Evolutionary conservation across 2,329 filamentous ascomycete species (phyloP), one percentile per base, ranked within the genome.

Genomic region (Colletotrichum camelliae): DNA sequence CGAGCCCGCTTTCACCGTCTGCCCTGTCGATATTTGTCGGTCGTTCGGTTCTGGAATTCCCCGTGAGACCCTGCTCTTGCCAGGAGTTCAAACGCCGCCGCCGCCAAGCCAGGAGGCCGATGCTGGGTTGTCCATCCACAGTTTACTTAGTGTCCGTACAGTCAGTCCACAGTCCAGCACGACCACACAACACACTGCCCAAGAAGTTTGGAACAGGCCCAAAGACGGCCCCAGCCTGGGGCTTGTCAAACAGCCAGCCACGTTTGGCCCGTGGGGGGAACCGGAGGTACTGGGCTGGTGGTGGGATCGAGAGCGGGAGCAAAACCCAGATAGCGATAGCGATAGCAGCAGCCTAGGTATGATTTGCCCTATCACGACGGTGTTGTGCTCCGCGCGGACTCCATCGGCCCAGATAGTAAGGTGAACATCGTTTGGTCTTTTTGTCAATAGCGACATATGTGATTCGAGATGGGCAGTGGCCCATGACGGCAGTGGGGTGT

Each of bases 11-110:
- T 39, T 9, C 62, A 29, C 57, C 39, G 61, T 75, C 69, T 72
- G 73, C 73, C 73, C 62, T 72, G 73, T 72, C 73, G 73, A 75
- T 72, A 75, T 72, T 75, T 64, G 73, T 75, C 73, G 69, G 73
- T 57, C 62, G 57, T 39, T 75, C 69, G 43, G 69, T 67, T 72
- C 73, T 75, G 73, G 69, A 75, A 75, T 72, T 75, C 62, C 70
- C 73, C 73, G 73, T 75, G n/a, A 64, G 27, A 67, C 73, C 73
- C 62, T 67, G 72, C 43, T n/a, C 33, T 27, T 33, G 62, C 62
- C 18, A 48, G 37, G 62, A 48, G 62, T 39, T 39, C 62, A 66
- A 66, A 52, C 62, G 37, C 62, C 62, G 39, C 39, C 39, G 39
- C 39, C n/a, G 39, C 65, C 39, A 66, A 37, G 35, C 62, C 31